Conservation (phyloP, 2,329 filamentous ascomycete genomes). For the Blumeria graminis region DNA sequence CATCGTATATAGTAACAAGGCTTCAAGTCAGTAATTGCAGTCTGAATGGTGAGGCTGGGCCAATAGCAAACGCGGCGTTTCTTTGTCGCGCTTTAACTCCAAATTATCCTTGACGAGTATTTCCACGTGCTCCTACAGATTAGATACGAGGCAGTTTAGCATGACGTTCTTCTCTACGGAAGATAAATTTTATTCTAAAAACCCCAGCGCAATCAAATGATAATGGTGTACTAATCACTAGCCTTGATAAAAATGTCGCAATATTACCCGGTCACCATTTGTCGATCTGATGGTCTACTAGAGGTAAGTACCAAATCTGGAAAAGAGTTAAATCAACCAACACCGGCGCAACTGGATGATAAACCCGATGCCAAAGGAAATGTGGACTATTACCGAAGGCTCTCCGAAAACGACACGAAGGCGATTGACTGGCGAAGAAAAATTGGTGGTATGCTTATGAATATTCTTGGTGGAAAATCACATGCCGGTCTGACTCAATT, state of each 20-base stretch:
- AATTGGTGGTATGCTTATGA: conserved; percentile 30
- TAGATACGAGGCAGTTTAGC: no score
- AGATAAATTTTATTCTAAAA: no score
- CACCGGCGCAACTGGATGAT: conserved; percentile 24
- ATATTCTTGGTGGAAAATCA: conserved; percentile 20
- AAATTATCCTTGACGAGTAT: no score
- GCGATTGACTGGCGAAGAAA: conserved; percentile 32
- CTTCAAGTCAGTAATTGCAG: no score
- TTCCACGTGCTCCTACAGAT: no score
- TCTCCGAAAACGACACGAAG: conserved; percentile 25
- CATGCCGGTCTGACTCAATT: conserved; percentile 6
- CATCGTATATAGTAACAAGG: no score
- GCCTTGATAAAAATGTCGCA: conserved; percentile 5
- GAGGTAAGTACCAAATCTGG: conserved; percentile 8
- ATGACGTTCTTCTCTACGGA: no score
- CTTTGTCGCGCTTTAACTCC: no score
- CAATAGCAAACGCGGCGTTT: no score
- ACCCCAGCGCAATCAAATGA: no score
- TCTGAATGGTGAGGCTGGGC: no score
- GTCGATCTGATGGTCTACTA: conserved; percentile 12
- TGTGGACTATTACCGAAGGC: conserved; percentile 27
- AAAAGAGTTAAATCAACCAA: conserved; percentile 20
- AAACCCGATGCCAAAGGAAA: conserved; percentile 27
- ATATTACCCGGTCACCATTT: conserved; percentile 10
- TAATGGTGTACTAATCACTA: no score